Base-by-base conservation (phyloP, 2,329 filamentous ascomycete species). In the Aspergillus nomiae region DNA sequence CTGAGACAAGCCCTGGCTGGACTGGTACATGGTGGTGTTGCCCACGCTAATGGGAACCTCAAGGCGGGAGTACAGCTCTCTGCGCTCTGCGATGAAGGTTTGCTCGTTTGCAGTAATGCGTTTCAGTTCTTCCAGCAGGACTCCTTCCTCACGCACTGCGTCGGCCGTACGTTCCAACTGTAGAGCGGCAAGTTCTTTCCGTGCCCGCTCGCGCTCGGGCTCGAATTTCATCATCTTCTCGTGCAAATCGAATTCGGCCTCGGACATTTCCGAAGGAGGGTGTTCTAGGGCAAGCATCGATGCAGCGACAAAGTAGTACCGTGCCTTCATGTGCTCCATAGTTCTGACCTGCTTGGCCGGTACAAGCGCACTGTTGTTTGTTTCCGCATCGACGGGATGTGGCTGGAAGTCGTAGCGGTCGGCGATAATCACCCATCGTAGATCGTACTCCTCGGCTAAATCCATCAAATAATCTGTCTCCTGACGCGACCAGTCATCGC, bases 391-490 rank as follows among this genome's bases (percentile, higher is more conserved):
- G 24, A 72, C 65, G 2, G 64, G 56, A 21, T 70, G 72, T 2
- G 74, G 71, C 63, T 78, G 74, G 61, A 74, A 96, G 59, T 96
- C 92, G 80, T 97, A 99, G 62, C 94, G 91, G 77, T 99, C 95
- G 83, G 90, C 92, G 64, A 99, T 92, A 19, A 98, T 77, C 4
- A 94, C 86, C 93, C 95, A 99, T 69, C 95, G 89, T 64, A 97
- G 84, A 73, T 96, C 92, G 73, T 89, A 97, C 54, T 94, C 90
- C 62, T 85, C 85, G 16, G 88, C 91, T 41, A 94, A 76, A 3
- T 87, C 82, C 74, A 98, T 86, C 66, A 99, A 80, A 74, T 97
- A 97, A 74, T 97, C 93, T 10, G 95, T 99, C 79, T 99, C 95
- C 71, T 95, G 90, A 72, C 90, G 92, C 16, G 91, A 90, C 95